Base-by-base conservation (phyloP, 176 grass and related monocot genomes). In the Musa schizocarpa region DNA sequence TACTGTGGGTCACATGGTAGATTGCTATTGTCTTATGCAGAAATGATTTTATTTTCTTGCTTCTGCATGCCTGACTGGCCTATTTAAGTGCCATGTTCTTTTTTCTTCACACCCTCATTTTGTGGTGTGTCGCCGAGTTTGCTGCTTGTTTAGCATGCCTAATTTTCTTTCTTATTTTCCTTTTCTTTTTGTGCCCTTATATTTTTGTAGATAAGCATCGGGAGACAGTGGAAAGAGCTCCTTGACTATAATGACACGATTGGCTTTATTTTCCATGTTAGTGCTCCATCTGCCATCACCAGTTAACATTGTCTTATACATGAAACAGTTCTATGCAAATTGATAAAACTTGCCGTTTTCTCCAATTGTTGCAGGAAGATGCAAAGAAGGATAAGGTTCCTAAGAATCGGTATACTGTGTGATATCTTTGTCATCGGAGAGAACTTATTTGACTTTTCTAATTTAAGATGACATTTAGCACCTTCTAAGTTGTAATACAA, bases 201-300 rank as follows among this genome's bases (percentile, higher is more conserved):
- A 2, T 5, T 26, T 56, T 16, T 3, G 23, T 66, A 96, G 93
- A 49, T 90, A 71, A 96, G 87, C 87, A 96, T 96, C 6, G 93
- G 89, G 63, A 92, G 73, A 65, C 93, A 96, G 72, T 96, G 93
- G 93, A 96, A 96, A 77, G 93, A 90, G 62, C 74, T 96, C 72
- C 80, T 96, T 29, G 93, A 96, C 69, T 82, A 82, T 81, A 92
- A 90, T 80, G 89, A 96, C 73, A 68, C 58, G 0, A 96, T 96
- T 75, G 81, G 81, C 64, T 96, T 90, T 82, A 74, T 96, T 22
- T 65, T 96, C 53, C 93, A 96, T 73, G 93, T 96, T 79, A 90
- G 93, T 78, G 43, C 3, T 56, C 12, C 27, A 2, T 22, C 25
- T 34, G 19, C 23, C 21, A 20, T 23, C 50, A 23, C 8, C 13